A percentile compares a stretch with the other conserved stretches of the same genome.
These are phyloP conservation scores for Heritiera littoralis DNA, from an alignment of 345 rosid genomes.

Conservation along the genomic window DNA sequence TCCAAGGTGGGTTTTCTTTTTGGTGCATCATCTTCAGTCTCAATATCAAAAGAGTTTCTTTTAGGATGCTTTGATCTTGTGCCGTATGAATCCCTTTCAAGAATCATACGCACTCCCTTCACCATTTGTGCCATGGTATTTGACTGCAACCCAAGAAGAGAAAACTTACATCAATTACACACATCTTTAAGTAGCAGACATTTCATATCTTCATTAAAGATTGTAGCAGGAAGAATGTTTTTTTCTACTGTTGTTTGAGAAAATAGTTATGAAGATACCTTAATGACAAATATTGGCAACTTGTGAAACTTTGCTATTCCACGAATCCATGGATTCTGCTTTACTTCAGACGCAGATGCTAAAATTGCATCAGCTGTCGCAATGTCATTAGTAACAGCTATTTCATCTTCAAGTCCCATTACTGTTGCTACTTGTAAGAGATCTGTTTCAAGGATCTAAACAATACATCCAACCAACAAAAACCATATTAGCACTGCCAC, in stretches of 20 bases:
- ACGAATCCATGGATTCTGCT: conserved; percentile 82
- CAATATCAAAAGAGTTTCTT: conserved; percentile 53
- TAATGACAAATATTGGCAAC: conserved; percentile 75
- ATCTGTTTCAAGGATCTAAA: conserved; percentile 81
- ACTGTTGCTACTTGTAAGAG: conserved; percentile 83
- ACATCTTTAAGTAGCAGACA: neutral
- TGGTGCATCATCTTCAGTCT: conserved; percentile 84
- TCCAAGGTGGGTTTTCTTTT: conserved; percentile 82
- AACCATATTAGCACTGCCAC: neutral
- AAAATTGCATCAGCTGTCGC: conserved; percentile 86
- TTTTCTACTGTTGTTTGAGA: neutral
- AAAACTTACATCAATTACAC: neutral
- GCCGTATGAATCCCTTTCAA: conserved; percentile 68
- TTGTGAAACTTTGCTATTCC: conserved; percentile 83
- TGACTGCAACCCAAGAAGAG: conserved; percentile 53
- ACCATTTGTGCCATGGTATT: conserved; percentile 97
- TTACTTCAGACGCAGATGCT: conserved; percentile 71
- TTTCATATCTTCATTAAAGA: conserved; percentile 8
- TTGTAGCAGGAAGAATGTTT: neutral
- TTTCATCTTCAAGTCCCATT: conserved; percentile 80
- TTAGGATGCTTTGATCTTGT: conserved; percentile 37
- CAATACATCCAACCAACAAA: conserved; percentile 25
- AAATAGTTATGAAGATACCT: conserved; percentile 44
- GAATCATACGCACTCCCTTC: conserved; percentile 90
- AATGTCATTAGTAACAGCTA: conserved; percentile 79